Percentiles rank a stretch among this genome's conserved stretches.
These are phyloP conservation scores for Leptographium galeiforme DNA, from an alignment of 2,329 filamentous ascomycete species.

Conservation along the genomic window DNA sequence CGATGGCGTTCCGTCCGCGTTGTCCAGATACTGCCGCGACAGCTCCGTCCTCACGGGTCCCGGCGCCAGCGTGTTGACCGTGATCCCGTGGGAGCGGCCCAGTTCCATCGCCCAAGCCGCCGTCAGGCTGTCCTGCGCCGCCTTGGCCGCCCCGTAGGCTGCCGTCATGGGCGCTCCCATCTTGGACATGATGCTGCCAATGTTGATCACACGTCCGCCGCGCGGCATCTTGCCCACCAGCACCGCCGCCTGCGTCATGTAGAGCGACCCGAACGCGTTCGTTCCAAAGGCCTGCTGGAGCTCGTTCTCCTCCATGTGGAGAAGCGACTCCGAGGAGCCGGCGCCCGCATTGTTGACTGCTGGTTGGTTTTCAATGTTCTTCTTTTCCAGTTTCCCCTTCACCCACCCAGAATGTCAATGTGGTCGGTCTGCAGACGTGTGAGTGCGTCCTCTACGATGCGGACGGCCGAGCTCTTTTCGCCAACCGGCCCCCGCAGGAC, in stretches of 20 bases:
- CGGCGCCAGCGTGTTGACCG: conserved; percentile 27
- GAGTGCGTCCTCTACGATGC: conserved; percentile 22
- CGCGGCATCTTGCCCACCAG: conserved; percentile 20
- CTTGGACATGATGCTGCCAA: conserved; percentile 16
- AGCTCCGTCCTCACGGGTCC: conserved; percentile 25
- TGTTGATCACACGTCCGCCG: conserved; percentile 21
- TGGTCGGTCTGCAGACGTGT: conserved; percentile 19
- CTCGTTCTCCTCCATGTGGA: conserved; percentile 13
- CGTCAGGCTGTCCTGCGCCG: conserved; percentile 22
- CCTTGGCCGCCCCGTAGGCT: conserved; percentile 20
- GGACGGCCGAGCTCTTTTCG: conserved; percentile 17
- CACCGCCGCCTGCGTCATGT: conserved; percentile 19
- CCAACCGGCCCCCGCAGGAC: conserved; percentile 21
- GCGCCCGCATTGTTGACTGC: conserved; percentile 26
- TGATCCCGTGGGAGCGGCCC: conserved; percentile 20
- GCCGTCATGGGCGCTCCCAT: conserved; percentile 7
- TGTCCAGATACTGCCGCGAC: background rate
- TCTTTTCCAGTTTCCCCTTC: background rate
- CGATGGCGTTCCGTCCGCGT: conserved; percentile 2
- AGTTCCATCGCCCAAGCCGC: conserved; percentile 15
- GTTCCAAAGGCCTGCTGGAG: conserved; percentile 17
- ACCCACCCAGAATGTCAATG: conserved; percentile 27
- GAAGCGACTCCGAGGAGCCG: conserved; percentile 10
- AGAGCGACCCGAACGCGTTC: conserved; percentile 23
- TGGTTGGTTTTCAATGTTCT: too few relatives aligned